Evolutionary conservation across 1,139 yeast species (phyloP), one percentile per base, ranked within the genome.

Genomic region (Blastobotrys persicus): DNA sequence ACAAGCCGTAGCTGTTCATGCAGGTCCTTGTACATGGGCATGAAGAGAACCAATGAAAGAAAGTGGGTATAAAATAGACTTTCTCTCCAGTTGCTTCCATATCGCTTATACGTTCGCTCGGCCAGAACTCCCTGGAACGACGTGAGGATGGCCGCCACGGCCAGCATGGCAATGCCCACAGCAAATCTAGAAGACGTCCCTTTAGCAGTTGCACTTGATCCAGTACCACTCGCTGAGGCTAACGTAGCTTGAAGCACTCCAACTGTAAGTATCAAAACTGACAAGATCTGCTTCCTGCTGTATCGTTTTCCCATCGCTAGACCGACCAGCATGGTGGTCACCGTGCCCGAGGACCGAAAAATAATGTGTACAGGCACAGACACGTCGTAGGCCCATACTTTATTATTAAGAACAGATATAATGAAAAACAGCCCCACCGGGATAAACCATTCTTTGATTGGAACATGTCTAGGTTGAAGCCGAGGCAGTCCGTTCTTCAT

Each of bases 341-440:
- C 79, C 0, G 87, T 78, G 0, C 87, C 82, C 4, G 84, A 77
- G 6, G 88, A 82, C 51, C 91, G 66, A 57, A 84, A 74, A 4
- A 84, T 77, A 31, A 84, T 83, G 59, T 84, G 88, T 31, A 83
- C 68, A 0, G 91, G 89, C 28, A 85, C 77, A 2, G 85, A 77
- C 20, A 85, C 72, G 40, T 80, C 73, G 62, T 70, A 82, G 31
- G 70, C 74, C 69, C 82, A 80, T 0, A 79, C 88, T 51, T 70
- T 65, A 60, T 85, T 85, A 61, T 81, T 83, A 45, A 82, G 66
- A 9, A 78, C 68, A 1, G 85, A 78, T 3, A 79, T 72, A 3
- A 70, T 53, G 55, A 80, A 81, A 61, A 77, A 81, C 58, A 83
- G 62, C 1, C 70, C 53, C 19, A 82, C 83, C 2, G 80, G 71